Base-by-base conservation (phyloP, 208 protist genomes). In the Tetramitus jugosus region DNA sequence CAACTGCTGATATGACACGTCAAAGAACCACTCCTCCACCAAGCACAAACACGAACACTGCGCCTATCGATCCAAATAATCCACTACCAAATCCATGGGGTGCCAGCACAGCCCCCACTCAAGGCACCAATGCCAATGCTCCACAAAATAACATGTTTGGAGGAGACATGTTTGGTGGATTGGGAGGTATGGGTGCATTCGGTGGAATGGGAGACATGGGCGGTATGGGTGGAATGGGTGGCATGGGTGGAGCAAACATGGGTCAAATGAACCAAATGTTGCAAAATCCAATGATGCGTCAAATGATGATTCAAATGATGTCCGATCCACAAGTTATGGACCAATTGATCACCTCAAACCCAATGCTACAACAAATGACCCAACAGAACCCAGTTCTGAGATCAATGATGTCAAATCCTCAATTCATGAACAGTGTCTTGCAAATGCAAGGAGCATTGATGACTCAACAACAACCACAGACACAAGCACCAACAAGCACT, bases 261-360 rank as follows among this genome's bases (percentile, higher is more conserved):
- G 7, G 60, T 45, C 29, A 43, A 40, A 60, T 46, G 14, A 17
- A 64, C n/a, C 52, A 64, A 78, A 78, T 78, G 76, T 65, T 78
- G 76, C 49, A 72, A n/a, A 78, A 78, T 65, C 76, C 76, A 65
- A 26, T 65, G 4, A 64, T 78, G 3, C 76, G 65, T 65, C 3
- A 45, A 46, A 78, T 78, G 53, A 78, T 65, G 46, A 0, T 31
- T 35, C 29, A 65, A 78, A 65, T 78, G 76, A 26, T 78, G 4
- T 33, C 7, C 6, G 23, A 78, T 43, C 76, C 76, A 29, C 29
- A 78, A 60, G 29, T 65, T 6, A 33, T 78, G 33, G 20, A 78
- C 35, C 33, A 40, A 64, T 6, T 78, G 13, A 60, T 78, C 1
- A 3, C 17, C 2, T 35, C 35, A 0, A 78, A 78, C 43, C 76